Conservation (phyloP, 805 yeast genomes). For the Kodamaea lidongshanica region DNA sequence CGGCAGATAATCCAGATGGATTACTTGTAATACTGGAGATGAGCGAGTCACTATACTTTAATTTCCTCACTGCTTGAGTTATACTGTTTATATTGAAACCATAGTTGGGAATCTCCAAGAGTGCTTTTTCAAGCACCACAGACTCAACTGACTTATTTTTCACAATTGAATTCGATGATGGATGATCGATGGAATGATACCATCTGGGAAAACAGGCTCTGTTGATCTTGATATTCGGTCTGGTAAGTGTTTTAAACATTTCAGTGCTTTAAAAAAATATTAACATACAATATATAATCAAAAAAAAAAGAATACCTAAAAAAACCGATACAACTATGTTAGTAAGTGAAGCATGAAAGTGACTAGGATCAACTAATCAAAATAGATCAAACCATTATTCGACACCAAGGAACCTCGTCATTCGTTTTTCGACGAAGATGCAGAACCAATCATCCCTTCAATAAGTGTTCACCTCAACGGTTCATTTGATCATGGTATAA, state of each 20-base stretch:
- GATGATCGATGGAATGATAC: conserved; percentile 35
- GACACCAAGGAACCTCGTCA: conserved; percentile 46
- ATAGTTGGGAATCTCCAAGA: conserved; percentile 40
- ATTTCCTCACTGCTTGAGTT: conserved; percentile 41
- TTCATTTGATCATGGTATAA: conserved; percentile 9
- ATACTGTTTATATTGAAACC: conserved; percentile 50
- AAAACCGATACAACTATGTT: conserved; percentile 8
- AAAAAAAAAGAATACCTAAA: conserved; percentile 1
- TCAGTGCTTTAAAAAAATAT: conserved; percentile 1
- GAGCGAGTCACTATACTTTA: conserved; percentile 49
- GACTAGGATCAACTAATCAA: conserved; percentile 2
- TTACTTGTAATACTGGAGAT: conserved; percentile 34
- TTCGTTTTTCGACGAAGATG: conserved; percentile 35
- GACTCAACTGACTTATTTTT: conserved; percentile 32
- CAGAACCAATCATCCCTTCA: conserved; percentile 16
- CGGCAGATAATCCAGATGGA: conserved; percentile 40
- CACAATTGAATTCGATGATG: conserved; percentile 29
- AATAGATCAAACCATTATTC: conserved; percentile 43
- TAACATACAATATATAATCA: background rate
- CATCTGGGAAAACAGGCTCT: conserved; percentile 6
- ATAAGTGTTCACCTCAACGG: conserved; percentile 4
- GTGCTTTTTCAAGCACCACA: conserved; percentile 32
- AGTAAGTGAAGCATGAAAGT: conserved; percentile 5
- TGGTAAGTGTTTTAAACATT: background rate
- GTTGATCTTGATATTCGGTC: conserved; percentile 1